Evolutionary conservation across 768 basidiomycete genomes (phyloP).

Genomic region (Rhodosporidiobolus sp.): DNA sequence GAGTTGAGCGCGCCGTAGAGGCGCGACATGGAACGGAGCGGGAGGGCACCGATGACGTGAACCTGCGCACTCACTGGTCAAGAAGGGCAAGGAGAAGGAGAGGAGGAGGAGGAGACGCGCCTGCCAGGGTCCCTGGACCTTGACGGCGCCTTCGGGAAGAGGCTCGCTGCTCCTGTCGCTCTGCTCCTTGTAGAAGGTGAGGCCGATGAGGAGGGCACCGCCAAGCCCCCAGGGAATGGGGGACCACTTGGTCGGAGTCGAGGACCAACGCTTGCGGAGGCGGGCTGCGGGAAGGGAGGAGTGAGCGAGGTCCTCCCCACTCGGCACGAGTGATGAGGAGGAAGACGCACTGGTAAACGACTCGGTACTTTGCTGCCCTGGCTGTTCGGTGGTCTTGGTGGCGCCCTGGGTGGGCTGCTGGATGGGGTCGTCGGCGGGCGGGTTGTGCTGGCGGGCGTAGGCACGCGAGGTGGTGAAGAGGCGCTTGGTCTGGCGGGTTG

Average conservation of each 20-base stretch:
- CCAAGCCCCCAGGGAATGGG: conserved; percentile 65
- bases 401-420: conserved; percentile 10
- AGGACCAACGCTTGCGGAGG: conserved; percentile 71
- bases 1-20: conserved; percentile 96
- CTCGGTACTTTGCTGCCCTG: background rate
- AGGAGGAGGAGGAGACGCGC: conserved; percentile 52
- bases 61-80: conserved; percentile 54
- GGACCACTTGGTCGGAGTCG: conserved; percentile 92
- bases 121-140: conserved; percentile 88
- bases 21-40: conserved; percentile 89
- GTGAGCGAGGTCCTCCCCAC: background rate
- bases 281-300: conserved; percentile 37
- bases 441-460: conserved; percentile 5
- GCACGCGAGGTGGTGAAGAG: conserved; percentile 18
- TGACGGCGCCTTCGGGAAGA: conserved; percentile 59
- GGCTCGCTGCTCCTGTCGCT: conserved; percentile 28
- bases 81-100: no score
- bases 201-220: conserved; percentile 42
- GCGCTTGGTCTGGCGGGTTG: conserved; percentile 18
- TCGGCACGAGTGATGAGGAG: no score
- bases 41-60: conserved; percentile 92
- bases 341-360: conserved; percentile 30
- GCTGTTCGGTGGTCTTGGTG: background rate
- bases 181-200: conserved; percentile 41
- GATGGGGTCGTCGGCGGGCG: conserved; percentile 2